A percentile compares a stretch with the other conserved stretches of the same genome.
phyloP scores from a whole-genome alignment of 768 basidiomycete species.

The Pleurotus djamor region DNA sequence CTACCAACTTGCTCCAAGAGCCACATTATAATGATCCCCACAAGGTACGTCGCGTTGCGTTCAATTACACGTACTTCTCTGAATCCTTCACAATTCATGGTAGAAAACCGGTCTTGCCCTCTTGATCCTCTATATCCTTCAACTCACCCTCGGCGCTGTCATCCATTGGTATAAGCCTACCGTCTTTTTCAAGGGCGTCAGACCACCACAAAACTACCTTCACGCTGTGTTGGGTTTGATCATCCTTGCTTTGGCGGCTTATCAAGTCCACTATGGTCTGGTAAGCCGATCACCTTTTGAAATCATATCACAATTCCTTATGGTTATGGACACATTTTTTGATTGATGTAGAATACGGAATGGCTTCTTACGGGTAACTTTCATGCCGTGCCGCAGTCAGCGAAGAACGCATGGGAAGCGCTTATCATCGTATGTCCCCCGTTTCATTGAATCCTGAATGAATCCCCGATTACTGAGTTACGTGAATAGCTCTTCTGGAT shows the following conservation, averaged over 20 bases:
- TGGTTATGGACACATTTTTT: background rate
- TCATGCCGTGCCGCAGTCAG: conserved; percentile 32
- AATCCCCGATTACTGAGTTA: background rate
- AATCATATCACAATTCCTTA: background rate
- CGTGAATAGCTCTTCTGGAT: conserved; percentile 43
- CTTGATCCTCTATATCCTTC: conserved; percentile 50
- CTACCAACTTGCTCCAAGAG: conserved; percentile 25
- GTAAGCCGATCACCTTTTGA: background rate
- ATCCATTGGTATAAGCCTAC: conserved; percentile 53
- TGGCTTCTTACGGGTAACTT: conserved; percentile 33
- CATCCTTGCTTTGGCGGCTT: conserved; percentile 53
- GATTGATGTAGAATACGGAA: conserved; percentile 29
- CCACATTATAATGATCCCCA: conserved; percentile 40
- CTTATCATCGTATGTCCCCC: conserved; percentile 31
- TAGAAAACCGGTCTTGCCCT: conserved; percentile 52
- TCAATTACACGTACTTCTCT: background rate
- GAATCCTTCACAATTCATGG: background rate
- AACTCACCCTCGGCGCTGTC: conserved; percentile 43
- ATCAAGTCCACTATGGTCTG: conserved; percentile 49
- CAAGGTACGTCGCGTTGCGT: background rate
- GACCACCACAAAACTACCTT: conserved; percentile 53
- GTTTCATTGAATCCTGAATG: background rate
- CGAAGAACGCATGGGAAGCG: conserved; percentile 47
- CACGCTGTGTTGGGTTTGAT: conserved; percentile 53
- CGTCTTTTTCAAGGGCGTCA: conserved; percentile 26